Conservation (phyloP, 129 eudicot genomes). For the Escallonia rubra region DNA sequence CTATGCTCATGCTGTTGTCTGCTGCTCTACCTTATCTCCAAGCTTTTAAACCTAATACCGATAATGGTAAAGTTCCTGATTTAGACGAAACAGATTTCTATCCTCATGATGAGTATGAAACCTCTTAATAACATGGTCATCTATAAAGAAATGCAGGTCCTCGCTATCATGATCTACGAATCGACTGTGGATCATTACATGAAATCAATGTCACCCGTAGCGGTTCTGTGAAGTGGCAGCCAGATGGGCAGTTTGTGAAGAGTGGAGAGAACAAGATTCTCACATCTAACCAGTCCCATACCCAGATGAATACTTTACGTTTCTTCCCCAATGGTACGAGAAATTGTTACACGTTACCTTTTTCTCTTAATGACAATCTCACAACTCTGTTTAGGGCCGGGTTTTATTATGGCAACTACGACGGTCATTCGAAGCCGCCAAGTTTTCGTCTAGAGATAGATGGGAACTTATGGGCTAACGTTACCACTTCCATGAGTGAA, state of each 20-base stretch:
- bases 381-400: neutral
- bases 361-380: neutral
- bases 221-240: neutral
- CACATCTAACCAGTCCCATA: neutral
- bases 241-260: neutral
- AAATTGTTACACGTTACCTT: neutral
- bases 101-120: neutral
- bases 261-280: neutral
- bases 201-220: neutral
- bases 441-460: neutral
- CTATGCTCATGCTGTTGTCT: neutral
- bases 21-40: neutral
- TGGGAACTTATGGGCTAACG: conserved; percentile 3
- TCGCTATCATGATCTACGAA: neutral
- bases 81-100: neutral
- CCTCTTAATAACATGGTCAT: too few species aligned
- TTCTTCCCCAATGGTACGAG: neutral
- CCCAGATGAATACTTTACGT: neutral
- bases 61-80: neutral
- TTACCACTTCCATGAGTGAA: conserved; percentile 1
- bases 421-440: neutral
- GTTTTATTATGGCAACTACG: neutral
- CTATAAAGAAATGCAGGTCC: neutral
- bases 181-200: neutral
- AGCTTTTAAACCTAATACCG: neutral